phyloP scores from a whole-genome alignment of 305 asterid species.

The Fraxinus ornus region DNA sequence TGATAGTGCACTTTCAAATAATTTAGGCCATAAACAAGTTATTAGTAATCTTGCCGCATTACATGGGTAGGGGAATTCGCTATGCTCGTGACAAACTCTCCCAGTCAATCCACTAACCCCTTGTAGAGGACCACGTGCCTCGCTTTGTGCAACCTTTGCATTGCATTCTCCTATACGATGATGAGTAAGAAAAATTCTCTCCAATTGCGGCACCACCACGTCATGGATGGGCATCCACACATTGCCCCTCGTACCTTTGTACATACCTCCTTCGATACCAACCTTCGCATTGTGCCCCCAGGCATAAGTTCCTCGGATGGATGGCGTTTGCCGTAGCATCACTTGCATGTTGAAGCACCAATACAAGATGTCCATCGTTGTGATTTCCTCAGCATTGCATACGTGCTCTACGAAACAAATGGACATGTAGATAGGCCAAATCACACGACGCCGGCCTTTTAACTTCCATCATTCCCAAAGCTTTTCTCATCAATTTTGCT shows the following conservation, averaged over 20 bases:
- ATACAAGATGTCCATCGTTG: not conserved
- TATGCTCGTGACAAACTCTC: not conserved
- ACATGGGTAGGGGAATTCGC: not conserved
- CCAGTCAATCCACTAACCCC: not conserved
- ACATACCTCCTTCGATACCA: too few relatives aligned
- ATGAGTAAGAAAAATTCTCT: not conserved
- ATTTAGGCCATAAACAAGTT: not conserved
- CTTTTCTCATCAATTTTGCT: not conserved
- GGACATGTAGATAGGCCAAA: not conserved
- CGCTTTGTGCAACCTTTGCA: not conserved
- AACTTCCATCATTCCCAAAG: not conserved
- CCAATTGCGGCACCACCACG: not conserved
- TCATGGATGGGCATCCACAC: not conserved
- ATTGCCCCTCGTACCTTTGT: not conserved
- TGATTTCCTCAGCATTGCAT: not conserved
- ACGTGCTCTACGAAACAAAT: not conserved
- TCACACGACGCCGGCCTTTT: not conserved
- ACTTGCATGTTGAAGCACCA: not conserved
- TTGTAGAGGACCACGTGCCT: not conserved
- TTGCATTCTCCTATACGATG: not conserved
- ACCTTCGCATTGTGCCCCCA: too few relatives aligned
- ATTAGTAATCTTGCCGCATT: not conserved
- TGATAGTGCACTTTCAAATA: not conserved
- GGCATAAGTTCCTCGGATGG: not conserved
- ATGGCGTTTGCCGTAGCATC: too few relatives aligned